Conservation (phyloP, 2,329 filamentous ascomycete species). For the Dothidotthia symphoricarpi region DNA sequence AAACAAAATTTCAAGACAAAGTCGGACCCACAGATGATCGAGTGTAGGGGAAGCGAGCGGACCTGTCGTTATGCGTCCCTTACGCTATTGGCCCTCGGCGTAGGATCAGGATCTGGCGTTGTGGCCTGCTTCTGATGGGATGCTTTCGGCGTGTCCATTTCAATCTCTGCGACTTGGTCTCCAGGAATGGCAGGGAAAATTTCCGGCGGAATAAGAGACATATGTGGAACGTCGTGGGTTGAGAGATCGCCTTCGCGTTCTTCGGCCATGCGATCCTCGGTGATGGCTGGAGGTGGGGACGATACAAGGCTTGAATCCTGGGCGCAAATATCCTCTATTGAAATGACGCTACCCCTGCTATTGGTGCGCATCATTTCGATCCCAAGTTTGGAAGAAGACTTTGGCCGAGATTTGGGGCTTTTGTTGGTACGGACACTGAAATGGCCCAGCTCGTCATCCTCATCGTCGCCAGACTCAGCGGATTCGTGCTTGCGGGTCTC, state of each 20-base stretch:
- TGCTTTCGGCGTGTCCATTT: constrained; percentile 42
- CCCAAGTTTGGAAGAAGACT: constrained; percentile 72
- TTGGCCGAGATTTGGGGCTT: constrained; percentile 51
- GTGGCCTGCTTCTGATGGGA: constrained; percentile 21
- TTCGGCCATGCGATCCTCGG: constrained; percentile 42
- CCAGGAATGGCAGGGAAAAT: constrained; percentile 50
- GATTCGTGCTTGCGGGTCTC: constrained; percentile 73
- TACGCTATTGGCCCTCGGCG: constrained; percentile 34
- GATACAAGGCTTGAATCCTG: constrained; percentile 36
- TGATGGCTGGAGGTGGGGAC: constrained; percentile 43
- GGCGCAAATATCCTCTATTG: constrained; percentile 46
- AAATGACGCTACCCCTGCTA: constrained; percentile 75
- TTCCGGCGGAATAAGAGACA: constrained; percentile 52
- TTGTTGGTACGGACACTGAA: constrained; percentile 47
- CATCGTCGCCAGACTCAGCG: constrained; percentile 87
- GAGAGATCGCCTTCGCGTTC: constrained; percentile 25
- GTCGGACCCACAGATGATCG: neutral
- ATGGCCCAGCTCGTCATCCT: constrained; percentile 83
- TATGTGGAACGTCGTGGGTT: constrained; percentile 27
- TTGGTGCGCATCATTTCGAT: constrained; percentile 98
- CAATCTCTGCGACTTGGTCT: constrained; percentile 34
- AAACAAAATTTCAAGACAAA: constrained; percentile 12
- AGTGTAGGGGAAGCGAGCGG: no score
- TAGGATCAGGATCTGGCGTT: constrained; percentile 45
- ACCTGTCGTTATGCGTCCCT: neutral